A percentile compares a stretch with the other conserved stretches of the same genome.
phyloP scores from a whole-genome alignment of 441 rosid species.

The Raphanus hybrid region DNA sequence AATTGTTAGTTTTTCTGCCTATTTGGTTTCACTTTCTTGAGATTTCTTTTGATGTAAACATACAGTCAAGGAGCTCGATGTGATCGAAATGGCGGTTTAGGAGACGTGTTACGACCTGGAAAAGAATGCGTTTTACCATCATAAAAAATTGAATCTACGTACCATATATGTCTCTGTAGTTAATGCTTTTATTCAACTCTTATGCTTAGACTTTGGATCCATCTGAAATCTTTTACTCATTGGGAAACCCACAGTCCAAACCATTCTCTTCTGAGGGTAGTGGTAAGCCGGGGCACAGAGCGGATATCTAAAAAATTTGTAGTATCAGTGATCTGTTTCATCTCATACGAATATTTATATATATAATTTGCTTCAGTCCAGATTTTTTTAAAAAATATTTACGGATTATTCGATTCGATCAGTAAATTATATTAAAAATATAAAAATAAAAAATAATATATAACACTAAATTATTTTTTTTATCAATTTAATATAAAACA shows the following conservation, averaged over 20 bases:
- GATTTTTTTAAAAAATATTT: no score
- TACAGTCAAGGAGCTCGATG: constrained; percentile 83
- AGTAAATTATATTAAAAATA: no score
- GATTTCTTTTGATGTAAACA: constrained; percentile 2
- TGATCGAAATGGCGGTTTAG: constrained; percentile 95
- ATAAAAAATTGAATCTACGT: no score
- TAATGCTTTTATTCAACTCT: neutral
- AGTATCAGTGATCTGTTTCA: no score
- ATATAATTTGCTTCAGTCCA: no score
- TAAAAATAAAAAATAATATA: no score
- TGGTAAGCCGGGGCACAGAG: neutral
- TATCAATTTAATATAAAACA: no score
- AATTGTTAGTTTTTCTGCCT: constrained; percentile 21
- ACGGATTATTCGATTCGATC: no score
- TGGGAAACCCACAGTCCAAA: constrained; percentile 19
- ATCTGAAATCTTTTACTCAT: constrained; percentile 13
- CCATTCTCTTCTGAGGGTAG: constrained; percentile 11
- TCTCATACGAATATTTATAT: no score
- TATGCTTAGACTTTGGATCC: constrained; percentile 6
- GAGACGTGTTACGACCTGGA: constrained; percentile 83
- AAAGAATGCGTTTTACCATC: constrained; percentile 52
- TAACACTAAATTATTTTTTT: no score
- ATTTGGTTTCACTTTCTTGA: constrained; percentile 8
- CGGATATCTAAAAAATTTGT: no score
- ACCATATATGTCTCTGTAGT: no score